Evolutionary conservation across 352 stramenopile genomes (phyloP).

Genomic region (Globisporangium heterothallicum): DNA sequence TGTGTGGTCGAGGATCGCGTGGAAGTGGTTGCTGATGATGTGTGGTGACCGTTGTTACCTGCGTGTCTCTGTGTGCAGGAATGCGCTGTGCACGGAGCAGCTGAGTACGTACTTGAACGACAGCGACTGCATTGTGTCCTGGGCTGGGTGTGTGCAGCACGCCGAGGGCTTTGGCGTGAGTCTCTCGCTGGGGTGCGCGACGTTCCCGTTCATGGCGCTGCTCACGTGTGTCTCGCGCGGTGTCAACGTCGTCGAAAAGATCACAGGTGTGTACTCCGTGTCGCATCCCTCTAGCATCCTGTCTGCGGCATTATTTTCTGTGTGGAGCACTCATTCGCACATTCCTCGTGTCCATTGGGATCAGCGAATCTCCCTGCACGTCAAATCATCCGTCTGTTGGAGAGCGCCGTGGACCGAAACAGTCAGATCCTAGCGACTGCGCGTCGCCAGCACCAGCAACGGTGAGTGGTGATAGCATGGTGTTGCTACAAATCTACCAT

Average conservation of each 20-base stretch:
- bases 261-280: constrained; percentile 71
- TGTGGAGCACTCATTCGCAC: not conserved
- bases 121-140: constrained; percentile 78
- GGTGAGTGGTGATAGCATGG: constrained; percentile 14
- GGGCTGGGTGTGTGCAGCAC: constrained; percentile 76
- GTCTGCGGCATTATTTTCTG: not conserved
- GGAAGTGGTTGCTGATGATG: not conserved
- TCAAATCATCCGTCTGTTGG: constrained; percentile 58
- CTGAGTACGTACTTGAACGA: constrained; percentile 74
- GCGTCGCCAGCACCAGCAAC: constrained; percentile 65
- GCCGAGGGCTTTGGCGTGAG: constrained; percentile 76
- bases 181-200: constrained; percentile 76
- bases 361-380: constrained; percentile 52
- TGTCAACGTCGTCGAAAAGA: constrained; percentile 83
- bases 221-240: constrained; percentile 73
- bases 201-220: constrained; percentile 75
- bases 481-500: constrained; percentile 4
- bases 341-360: not conserved
- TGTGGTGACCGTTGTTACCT: constrained; percentile 1
- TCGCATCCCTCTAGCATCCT: too few relatives aligned
- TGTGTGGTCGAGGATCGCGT: too few relatives aligned
- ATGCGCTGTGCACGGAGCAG: constrained; percentile 62
- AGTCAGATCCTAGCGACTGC: constrained; percentile 67
- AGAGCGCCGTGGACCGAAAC: constrained; percentile 59
- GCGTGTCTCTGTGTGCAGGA: too few relatives aligned